Percentiles rank a stretch among this genome's conserved stretches.
These are phyloP conservation scores for Excoecaria agallocha DNA, from an alignment of 345 rosid genomes.

Conservation along the genomic window DNA sequence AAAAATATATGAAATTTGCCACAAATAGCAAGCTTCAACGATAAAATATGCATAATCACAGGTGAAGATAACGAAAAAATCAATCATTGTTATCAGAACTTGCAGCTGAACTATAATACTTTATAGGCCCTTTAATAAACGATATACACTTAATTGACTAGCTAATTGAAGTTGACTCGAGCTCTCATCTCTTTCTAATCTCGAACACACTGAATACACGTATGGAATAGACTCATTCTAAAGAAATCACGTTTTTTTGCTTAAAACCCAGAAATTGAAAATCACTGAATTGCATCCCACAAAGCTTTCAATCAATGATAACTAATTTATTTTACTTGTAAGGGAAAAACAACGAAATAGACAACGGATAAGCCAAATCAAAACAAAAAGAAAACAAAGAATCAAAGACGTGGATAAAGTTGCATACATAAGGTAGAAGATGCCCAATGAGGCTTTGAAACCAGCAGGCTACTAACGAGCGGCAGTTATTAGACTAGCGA, in stretches of 20 bases:
- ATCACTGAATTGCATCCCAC: not conserved
- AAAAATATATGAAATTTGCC: not conserved
- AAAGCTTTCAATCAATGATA: not conserved
- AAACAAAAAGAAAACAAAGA: no score
- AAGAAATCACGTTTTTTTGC: not conserved
- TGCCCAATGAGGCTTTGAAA: no score
- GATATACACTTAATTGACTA: not conserved
- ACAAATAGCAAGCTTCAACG: not conserved
- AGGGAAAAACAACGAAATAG: no score
- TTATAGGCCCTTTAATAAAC: not conserved
- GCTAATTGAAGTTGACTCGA: not conserved
- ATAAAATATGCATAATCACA: not conserved
- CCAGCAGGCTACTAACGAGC: no score
- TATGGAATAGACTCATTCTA: not conserved
- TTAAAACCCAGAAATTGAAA: not conserved
- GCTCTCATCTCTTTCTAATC: not conserved
- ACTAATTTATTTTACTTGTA: not conserved
- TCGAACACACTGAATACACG: not conserved
- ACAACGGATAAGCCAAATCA: no score
- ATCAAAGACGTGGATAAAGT: not conserved
- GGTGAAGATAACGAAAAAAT: not conserved
- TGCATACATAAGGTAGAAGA: no score
- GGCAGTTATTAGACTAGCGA: no score
- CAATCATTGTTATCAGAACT: not conserved
- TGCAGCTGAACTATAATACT: not conserved